phyloP scores from a whole-genome alignment of 169 alveolate species.

The Pseudocohnilembus persalinus region DNA sequence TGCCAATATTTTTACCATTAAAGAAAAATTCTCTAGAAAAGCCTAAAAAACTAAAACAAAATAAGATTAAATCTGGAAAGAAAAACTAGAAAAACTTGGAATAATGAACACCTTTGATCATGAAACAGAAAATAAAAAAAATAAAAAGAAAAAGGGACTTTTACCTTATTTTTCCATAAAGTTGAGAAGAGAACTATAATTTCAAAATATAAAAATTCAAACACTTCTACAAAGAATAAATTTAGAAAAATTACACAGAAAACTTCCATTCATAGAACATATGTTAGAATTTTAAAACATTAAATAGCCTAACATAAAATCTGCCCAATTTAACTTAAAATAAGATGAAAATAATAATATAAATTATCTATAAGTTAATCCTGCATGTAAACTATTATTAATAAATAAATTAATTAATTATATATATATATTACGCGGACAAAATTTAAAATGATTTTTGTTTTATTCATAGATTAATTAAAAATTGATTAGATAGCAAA shows the following conservation, averaged over 20 bases:
- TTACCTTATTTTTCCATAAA: background rate
- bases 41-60: background rate
- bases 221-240: slow-evolving; percentile 10
- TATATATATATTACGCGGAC: too few relatives aligned
- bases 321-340: too few relatives aligned
- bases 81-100: background rate
- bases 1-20: too few relatives aligned
- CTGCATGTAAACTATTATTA: too few relatives aligned
- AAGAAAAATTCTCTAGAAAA: background rate
- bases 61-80: background rate
- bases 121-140: background rate
- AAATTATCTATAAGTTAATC: too few relatives aligned
- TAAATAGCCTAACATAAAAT: too few relatives aligned
- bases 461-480: too few relatives aligned
- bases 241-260: background rate
- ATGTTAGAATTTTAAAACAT: background rate
- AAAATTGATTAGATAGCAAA: too few relatives aligned
- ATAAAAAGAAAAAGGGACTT: background rate
- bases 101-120: background rate
- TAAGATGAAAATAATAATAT: too few relatives aligned
- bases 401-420: too few relatives aligned
- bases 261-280: background rate
- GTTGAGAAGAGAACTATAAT: slow-evolving; percentile 6
- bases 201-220: slow-evolving; percentile 13
- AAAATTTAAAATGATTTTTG: too few relatives aligned